Percentiles rank a stretch among this genome's conserved stretches.
Conservation (phyloP, 768 basidiomycete species). For the Porphyrellus cyaneotinctus region DNA sequence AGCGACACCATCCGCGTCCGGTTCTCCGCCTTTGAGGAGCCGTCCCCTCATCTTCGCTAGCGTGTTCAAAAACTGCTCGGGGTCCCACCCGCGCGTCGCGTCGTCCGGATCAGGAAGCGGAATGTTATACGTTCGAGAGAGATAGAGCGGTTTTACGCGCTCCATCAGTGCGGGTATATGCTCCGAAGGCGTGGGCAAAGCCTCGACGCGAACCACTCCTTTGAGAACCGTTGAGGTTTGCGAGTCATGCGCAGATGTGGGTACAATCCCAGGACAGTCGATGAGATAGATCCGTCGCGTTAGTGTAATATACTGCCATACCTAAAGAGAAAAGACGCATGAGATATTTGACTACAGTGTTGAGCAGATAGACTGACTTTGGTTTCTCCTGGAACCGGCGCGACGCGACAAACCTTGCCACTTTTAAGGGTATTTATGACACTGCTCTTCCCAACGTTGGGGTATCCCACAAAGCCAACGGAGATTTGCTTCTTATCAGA, state of each 20-base stretch:
- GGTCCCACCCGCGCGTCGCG: constrained; percentile 52
- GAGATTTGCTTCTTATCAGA: constrained; percentile 99
- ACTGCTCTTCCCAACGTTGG: constrained; percentile 95
- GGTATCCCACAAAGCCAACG: constrained; percentile 96
- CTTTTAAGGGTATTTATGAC: constrained; percentile 99
- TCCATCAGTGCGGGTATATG: constrained; percentile 85
- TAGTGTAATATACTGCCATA: constrained; percentile 99
- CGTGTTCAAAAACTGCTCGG: constrained; percentile 77
- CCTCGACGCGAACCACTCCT: constrained; percentile 95
- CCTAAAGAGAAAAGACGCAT: constrained; percentile 31
- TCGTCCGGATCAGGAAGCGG: constrained; percentile 58
- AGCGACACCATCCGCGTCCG: constrained; percentile 86
- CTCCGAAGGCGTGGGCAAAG: constrained; percentile 86
- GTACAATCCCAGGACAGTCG: constrained; percentile 98
- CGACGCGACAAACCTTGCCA: constrained; percentile 94
- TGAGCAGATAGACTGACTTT: constrained; percentile 44
- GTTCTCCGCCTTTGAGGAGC: constrained; percentile 90
- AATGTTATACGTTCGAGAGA: constrained; percentile 79
- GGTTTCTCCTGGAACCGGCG: constrained; percentile 96
- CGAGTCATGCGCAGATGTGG: constrained; percentile 85
- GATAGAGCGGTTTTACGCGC: constrained; percentile 90
- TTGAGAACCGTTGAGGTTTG: constrained; percentile 92
- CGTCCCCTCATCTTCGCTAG: constrained; percentile 91
- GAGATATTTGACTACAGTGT: neutral
- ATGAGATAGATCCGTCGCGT: constrained; percentile 97